Conservation (phyloP, 2,329 filamentous ascomycete genomes). For the Neofusicoccum ribis region DNA sequence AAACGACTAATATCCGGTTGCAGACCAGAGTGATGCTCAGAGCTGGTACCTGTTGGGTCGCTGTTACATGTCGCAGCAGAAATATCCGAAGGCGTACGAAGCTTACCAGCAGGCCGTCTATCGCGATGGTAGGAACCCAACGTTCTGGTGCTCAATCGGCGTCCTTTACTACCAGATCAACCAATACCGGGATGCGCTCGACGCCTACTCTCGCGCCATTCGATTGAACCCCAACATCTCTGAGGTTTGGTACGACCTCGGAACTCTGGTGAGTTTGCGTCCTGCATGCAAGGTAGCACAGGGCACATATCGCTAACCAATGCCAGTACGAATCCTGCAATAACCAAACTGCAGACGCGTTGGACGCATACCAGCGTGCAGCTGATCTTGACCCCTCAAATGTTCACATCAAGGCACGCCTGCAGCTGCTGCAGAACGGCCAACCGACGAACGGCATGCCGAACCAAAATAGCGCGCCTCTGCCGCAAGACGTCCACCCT, state of each 20-base stretch:
- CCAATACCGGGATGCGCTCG: slow-evolving; percentile 95
- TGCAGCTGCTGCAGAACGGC: slow-evolving; percentile 84
- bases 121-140: slow-evolving; percentile 93
- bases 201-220: slow-evolving; percentile 96
- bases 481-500: slow-evolving; percentile 93
- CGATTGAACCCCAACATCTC: slow-evolving; percentile 97
- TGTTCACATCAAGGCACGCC: slow-evolving; percentile 91
- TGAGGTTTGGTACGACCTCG: slow-evolving; percentile 98
- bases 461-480: slow-evolving; percentile 73
- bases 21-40: slow-evolving; percentile 92
- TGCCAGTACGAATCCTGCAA: slow-evolving; percentile 93
- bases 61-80: slow-evolving; percentile 99
- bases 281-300: not conserved
- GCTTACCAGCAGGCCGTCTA: slow-evolving; percentile 99
- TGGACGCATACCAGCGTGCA: slow-evolving; percentile 92
- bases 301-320: slow-evolving; percentile 24
- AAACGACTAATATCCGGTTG: not conserved
- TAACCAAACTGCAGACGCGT: slow-evolving; percentile 94
- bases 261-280: slow-evolving; percentile 74
- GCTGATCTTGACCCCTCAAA: slow-evolving; percentile 92
- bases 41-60: slow-evolving; percentile 98
- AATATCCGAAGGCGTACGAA: slow-evolving; percentile 97
- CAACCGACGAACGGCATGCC: slow-evolving; percentile 68
- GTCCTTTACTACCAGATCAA: slow-evolving; percentile 99
- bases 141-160: slow-evolving; percentile 99